Conservation (phyloP, 495 filamentous ascomycete genomes). For the Sordaria brevicollis region DNA sequence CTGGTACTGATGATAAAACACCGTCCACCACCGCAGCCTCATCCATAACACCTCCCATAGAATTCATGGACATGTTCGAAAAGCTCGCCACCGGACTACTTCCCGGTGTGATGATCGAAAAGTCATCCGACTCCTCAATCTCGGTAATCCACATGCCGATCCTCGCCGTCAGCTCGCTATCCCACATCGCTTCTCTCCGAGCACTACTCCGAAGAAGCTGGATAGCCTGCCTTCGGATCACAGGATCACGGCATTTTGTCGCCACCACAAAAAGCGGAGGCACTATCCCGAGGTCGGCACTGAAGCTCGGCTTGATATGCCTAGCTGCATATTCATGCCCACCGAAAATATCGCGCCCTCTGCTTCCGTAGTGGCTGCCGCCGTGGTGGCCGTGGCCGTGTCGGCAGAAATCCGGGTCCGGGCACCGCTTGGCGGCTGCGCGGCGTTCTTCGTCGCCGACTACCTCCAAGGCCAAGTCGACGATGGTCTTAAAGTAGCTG, state of each 20-base stretch:
- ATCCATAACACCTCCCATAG: not conserved
- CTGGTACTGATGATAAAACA: not conserved
- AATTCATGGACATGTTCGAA: slow-evolving; percentile 15
- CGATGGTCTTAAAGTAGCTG: slow-evolving; percentile 30
- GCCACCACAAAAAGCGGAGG: slow-evolving; percentile 46
- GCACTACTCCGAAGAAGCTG: slow-evolving; percentile 40
- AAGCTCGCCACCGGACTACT: slow-evolving; percentile 20
- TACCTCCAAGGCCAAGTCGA: slow-evolving; percentile 36
- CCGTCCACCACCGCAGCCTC: not conserved
- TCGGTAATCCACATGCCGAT: slow-evolving; percentile 45
- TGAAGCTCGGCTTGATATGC: slow-evolving; percentile 43
- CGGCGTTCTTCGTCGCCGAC: slow-evolving; percentile 39
- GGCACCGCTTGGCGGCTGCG: slow-evolving; percentile 34
- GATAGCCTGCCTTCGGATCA: slow-evolving; percentile 45
- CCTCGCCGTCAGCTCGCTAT: slow-evolving; percentile 44
- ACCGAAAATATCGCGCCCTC: slow-evolving; percentile 26
- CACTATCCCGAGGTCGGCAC: slow-evolving; percentile 45
- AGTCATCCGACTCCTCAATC: slow-evolving; percentile 44
- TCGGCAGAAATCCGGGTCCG: slow-evolving; percentile 28
- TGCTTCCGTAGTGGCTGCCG: not conserved
- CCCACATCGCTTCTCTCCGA: slow-evolving; percentile 54
- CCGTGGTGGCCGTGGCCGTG: slow-evolving; percentile 23
- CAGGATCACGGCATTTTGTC: slow-evolving; percentile 47
- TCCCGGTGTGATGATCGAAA: slow-evolving; percentile 10
- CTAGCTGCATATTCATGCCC: slow-evolving; percentile 31